These are phyloP conservation scores for Adenanthera pavonina DNA, from an alignment of 306 rosid genomes.

Conservation along the genomic window DNA sequence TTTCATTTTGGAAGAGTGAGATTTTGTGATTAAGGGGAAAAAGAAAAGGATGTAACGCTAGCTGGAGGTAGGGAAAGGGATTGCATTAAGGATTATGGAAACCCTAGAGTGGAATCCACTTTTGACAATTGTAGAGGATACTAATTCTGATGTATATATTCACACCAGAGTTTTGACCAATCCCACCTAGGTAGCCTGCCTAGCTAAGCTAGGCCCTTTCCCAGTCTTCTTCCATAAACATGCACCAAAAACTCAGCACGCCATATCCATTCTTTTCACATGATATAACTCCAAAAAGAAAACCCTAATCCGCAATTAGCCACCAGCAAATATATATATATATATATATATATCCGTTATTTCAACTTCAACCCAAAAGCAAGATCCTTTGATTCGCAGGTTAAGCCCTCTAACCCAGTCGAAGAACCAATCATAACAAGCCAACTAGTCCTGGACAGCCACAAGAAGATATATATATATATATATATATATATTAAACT, in stretches of 20 bases:
- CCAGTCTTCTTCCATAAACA: not conserved
- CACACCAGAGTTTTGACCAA: slow-evolving; percentile 4
- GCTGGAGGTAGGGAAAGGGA: not conserved
- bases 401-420: not conserved
- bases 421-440: not conserved
- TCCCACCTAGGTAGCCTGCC: not conserved
- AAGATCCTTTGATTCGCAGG: not conserved
- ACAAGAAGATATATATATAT: too few species aligned
- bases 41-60: not conserved
- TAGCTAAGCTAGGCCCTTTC: not conserved
- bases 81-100: not conserved
- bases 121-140: not conserved
- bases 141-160: too few species aligned
- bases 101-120: slow-evolving; percentile 14
- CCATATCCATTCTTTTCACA: not conserved
- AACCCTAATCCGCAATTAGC: not conserved
- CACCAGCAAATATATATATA: not conserved
- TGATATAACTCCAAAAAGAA: not conserved
- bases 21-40: not conserved
- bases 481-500: not conserved
- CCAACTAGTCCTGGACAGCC: not conserved
- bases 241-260: not conserved
- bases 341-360: too few species aligned
- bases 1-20: not conserved
- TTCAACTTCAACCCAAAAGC: not conserved